Evolutionary conservation across 2,329 filamentous ascomycete species (phyloP).

Genomic region (Colletotrichum noveboracense): DNA sequence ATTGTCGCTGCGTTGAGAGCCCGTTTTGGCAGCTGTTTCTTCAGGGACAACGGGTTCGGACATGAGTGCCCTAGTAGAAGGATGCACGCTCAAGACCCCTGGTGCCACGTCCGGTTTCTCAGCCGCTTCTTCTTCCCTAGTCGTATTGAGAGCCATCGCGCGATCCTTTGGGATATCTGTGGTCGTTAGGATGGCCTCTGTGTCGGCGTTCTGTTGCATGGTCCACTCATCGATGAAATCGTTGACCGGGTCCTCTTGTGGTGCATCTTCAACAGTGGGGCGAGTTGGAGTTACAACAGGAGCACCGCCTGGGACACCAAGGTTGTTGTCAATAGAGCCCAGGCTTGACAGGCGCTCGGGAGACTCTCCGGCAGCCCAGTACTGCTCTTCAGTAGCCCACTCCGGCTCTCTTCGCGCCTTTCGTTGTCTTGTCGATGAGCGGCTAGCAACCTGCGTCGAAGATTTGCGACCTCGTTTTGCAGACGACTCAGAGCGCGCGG

Average conservation of each 20-base stretch:
- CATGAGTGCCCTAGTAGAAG: fast-evolving
- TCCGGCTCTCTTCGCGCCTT: not conserved
- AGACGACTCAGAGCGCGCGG: not conserved
- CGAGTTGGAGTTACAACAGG: not conserved
- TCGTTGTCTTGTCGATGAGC: not conserved
- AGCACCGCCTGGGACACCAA: fast-evolving
- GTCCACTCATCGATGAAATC: not conserved
- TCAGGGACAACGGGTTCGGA: not conserved
- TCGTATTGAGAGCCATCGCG: fast-evolving
- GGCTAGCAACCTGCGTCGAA: fast-evolving
- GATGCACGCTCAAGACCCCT: fast-evolving
- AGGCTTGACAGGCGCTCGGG: fast-evolving
- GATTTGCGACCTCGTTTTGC: not conserved
- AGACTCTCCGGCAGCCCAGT: not conserved
- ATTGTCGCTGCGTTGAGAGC: fast-evolving
- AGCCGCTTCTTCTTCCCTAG: not conserved
- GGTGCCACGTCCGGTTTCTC: fast-evolving
- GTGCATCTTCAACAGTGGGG: fast-evolving
- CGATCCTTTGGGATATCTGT: fast-evolving
- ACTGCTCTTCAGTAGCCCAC: not conserved
- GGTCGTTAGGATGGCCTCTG: not conserved
- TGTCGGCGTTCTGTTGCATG: not conserved
- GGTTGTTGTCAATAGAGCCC: fast-evolving
- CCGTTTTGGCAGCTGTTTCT: not conserved
- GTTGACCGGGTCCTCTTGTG: not conserved